Evolutionary conservation across 176 grass and related monocot species (phyloP), one percentile per base, ranked within the genome.

Genomic region (Areca catechu): DNA sequence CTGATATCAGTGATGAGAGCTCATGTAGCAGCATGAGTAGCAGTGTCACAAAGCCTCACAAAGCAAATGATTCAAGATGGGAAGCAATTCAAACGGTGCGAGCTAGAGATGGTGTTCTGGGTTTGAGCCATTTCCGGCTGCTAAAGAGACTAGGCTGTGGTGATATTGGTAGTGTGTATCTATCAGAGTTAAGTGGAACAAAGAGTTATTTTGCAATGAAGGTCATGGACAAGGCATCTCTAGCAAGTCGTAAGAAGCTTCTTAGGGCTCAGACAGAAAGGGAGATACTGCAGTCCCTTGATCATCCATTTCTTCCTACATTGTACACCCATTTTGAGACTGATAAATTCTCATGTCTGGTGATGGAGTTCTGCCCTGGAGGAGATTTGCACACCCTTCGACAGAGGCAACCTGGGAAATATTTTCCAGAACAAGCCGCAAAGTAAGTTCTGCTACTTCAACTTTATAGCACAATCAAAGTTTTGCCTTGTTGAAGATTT

Each of bases 171-270:
- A 86, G 83, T 20, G 88, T 92, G 27, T 86, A 92, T 65, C 79
- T 92, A 60, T 86, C 88, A 21, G 88, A 92, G 23, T 65, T 92
- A 47, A 86, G 16, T 80, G 83, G 75, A 54, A 83, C 88, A 22
- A 86, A 80, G 67, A 86, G 64, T 58, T 86, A 86, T 80, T 92
- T 92, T 77, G 83, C 79, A 24, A 89, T 89, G 81, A 89, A 89
- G 74, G 81, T 86, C 49, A 92, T 92, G 83, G 88, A 92, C 63
- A 92, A 92, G 76, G 76, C 63, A 10, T 77, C 68, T 0, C 83
- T 86, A 64, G 76, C 83, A 24, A 79, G 79, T 65, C 79, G 83
- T 7, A 92, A 92, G 66, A 92, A 86, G 56, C 56, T 92, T 66
- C 60, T 92, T 72, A 84, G 83, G 49, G 77, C 88, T 49, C 83